Evolutionary conservation across 1,139 yeast species (phyloP), one percentile per base, ranked within the genome.

Genomic region (Geotrichum restrictum): DNA sequence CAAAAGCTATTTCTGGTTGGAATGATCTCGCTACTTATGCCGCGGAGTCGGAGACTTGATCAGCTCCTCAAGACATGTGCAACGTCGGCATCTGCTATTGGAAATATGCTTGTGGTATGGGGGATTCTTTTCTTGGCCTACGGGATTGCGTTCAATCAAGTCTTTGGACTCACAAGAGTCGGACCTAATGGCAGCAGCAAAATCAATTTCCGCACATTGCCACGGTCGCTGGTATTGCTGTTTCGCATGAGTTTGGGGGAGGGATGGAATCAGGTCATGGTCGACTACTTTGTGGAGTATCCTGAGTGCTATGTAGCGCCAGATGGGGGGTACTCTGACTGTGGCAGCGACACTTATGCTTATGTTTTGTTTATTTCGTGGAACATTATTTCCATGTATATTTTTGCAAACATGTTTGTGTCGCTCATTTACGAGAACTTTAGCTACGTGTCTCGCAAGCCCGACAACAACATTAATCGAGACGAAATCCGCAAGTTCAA

Each of bases 161-260:
- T 88, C 31, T 93, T 93, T 70, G 98, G 98, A 0, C 69, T 88
- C 49, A 88, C 98, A 0, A 82, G 82, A 62, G 66, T 86, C 6
- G 98, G 98, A 0, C 77, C 82, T 0, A 81, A 86, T 62, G 88
- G 95, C 0, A 71, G 83, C 0, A 81, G 78, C n/a, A 84, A 83
- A 60, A 66, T 84, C 44, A 91, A 93, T 63, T 77, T 89, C 57
- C 73, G 98, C 57, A 85, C 96, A 0, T 91, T 93, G 1, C 87
- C 95, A 0, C 89, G 88, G 61, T 79, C 96, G 0, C 69, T 93
- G 60, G 78, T 93, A 51, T 69, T 89, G 46, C 69, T 93, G 31
- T 91, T 91, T 71, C 78, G 91, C 59, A 82, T 86, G 75, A 86
- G 95, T 71, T 88, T 93, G 68, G 98, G 98, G 11, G 98, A 93